Percentiles rank a stretch among this genome's conserved stretches.
phyloP scores from a whole-genome alignment of 305 asterid species.

The Solanum hybrid region DNA sequence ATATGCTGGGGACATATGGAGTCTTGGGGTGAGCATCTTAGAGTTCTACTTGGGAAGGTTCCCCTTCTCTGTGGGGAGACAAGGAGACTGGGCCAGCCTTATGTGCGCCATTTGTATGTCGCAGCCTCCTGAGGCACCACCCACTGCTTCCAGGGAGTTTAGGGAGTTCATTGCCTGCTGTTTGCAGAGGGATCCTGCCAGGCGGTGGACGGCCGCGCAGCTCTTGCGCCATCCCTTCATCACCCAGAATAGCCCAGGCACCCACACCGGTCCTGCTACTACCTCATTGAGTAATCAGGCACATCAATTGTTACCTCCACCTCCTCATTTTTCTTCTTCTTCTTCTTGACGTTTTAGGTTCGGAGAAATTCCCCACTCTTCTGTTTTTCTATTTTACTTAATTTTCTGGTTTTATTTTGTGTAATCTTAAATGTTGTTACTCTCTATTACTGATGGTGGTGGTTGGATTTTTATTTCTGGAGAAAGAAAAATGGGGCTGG shows the following conservation, averaged over 20 bases:
- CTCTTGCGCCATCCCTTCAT: conserved; percentile 74
- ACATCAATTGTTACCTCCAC: conserved; percentile 64
- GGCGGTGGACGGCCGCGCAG: conserved; percentile 55
- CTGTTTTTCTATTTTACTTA: not conserved
- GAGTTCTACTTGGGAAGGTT: conserved; percentile 75
- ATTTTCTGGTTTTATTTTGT: conserved; percentile 10
- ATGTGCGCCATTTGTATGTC: conserved; percentile 90
- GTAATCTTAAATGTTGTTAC: conserved; percentile 10
- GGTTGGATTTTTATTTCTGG: conserved; percentile 3
- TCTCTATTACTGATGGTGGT: not conserved
- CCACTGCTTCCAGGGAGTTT: conserved; percentile 57
- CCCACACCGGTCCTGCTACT: conserved; percentile 8
- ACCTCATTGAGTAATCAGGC: conserved; percentile 18
- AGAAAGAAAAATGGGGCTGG: not conserved
- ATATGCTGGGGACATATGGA: conserved; percentile 91
- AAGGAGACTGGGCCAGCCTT: conserved; percentile 87
- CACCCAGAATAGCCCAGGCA: conserved; percentile 35
- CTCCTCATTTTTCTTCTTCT: conserved; percentile 48
- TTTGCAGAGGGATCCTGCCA: conserved; percentile 67
- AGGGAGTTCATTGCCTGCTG: conserved; percentile 67
- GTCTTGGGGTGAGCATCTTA: conserved; percentile 79
- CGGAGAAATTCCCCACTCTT: not conserved
- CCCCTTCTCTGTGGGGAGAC: conserved; percentile 63
- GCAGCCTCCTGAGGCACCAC: conserved; percentile 77
- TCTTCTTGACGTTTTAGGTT: conserved; percentile 29